A percentile compares a stretch with the other conserved stretches of the same genome.
Conservation (phyloP, 73 alveolate species). For the Paramecium caudatum region DNA sequence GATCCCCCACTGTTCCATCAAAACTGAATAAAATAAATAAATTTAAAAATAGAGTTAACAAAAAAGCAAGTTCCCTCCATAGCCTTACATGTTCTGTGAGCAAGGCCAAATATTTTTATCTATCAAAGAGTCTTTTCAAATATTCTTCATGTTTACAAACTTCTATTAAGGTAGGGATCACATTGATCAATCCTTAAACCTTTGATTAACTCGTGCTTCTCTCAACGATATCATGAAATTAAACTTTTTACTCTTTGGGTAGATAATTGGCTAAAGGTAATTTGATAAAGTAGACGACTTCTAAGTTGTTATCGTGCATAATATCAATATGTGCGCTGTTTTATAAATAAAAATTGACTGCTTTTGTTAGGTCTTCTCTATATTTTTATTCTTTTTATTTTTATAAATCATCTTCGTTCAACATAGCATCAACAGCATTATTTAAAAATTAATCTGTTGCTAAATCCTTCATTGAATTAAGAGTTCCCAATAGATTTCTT, state of each 20-base stretch:
- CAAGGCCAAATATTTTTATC: slow-evolving; percentile 80
- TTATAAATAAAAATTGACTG: slow-evolving; percentile 76
- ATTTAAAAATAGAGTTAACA: slow-evolving; percentile 82
- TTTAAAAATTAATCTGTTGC: slow-evolving; percentile 50
- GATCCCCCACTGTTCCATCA: slow-evolving; percentile 42
- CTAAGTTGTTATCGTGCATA: slow-evolving; percentile 77
- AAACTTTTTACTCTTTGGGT: slow-evolving; percentile 81
- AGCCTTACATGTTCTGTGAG: slow-evolving; percentile 82
- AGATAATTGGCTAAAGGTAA: slow-evolving; percentile 85
- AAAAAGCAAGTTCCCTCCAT: slow-evolving; percentile 91
- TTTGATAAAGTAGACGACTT: slow-evolving; percentile 87
- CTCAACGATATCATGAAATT: slow-evolving; percentile 89
- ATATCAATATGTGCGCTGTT: slow-evolving; percentile 85
- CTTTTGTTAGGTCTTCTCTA: slow-evolving; percentile 36
- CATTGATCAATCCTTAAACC: slow-evolving; percentile 88
- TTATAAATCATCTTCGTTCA: slow-evolving; percentile 31
- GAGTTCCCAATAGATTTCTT: background rate
- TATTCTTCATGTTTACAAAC: slow-evolving; percentile 95
- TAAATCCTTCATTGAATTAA: slow-evolving; percentile 56
- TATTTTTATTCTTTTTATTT: slow-evolving; percentile 31
- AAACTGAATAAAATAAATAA: slow-evolving; percentile 84
- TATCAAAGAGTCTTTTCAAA: slow-evolving; percentile 81
- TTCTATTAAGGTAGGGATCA: slow-evolving; percentile 91
- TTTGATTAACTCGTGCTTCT: slow-evolving; percentile 83
- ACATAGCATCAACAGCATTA: background rate